Evolutionary conservation across 768 basidiomycete species (phyloP).

Genomic region (Kondoa subrosea): DNA sequence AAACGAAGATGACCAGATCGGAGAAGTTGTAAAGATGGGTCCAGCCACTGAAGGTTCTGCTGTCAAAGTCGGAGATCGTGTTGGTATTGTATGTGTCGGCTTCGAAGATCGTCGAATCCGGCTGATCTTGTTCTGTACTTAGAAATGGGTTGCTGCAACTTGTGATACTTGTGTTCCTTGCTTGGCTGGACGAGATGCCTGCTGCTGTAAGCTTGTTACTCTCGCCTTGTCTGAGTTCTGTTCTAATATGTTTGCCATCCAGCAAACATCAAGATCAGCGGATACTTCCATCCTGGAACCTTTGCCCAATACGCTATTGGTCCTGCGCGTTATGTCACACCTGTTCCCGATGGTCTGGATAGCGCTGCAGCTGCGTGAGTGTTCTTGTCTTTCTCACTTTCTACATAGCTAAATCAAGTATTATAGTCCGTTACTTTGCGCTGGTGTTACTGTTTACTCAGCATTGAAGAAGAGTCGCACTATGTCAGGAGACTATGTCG

Average conservation of each 20-base stretch:
- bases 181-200: background rate
- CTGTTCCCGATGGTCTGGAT: slow-evolving; percentile 17
- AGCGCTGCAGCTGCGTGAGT: slow-evolving; percentile 14
- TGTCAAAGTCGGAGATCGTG: slow-evolving; percentile 14
- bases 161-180: background rate
- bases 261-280: background rate
- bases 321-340: slow-evolving; percentile 16
- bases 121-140: slow-evolving; percentile 10
- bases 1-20: background rate
- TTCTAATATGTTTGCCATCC: background rate
- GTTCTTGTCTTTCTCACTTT: no score
- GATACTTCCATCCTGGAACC: slow-evolving; percentile 8
- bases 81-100: slow-evolving; percentile 12
- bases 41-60: slow-evolving; percentile 6
- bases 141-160: background rate
- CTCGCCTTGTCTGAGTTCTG: background rate
- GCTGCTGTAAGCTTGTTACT: background rate
- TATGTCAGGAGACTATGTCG: background rate
- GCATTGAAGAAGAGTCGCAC: background rate
- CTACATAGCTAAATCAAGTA: no score
- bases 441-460: background rate
- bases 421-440: background rate
- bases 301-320: slow-evolving; percentile 16
- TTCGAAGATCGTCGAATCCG: slow-evolving; percentile 6
- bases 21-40: slow-evolving; percentile 15